Conservation (phyloP, 768 basidiomycete genomes). For the Cubamyces sp. region DNA sequence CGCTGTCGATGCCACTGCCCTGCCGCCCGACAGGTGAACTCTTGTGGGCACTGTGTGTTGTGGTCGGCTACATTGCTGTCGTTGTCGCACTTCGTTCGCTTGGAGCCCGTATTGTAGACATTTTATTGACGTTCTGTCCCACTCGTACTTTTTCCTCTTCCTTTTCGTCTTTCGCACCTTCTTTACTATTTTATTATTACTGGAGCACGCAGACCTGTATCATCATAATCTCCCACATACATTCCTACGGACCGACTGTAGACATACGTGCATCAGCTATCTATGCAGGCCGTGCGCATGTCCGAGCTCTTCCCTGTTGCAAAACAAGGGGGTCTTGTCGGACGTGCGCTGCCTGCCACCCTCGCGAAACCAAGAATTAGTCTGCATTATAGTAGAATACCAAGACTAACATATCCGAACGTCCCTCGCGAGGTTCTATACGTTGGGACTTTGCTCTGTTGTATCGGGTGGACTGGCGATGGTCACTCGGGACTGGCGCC, state of each 20-base stretch:
- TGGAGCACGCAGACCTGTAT: constrained; percentile 23
- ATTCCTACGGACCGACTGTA: constrained; percentile 18
- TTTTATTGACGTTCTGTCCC: neutral
- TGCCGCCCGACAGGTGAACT: neutral
- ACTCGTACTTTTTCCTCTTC: constrained; percentile 4
- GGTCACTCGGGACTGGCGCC: constrained; percentile 44
- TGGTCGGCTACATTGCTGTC: neutral
- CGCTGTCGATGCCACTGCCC: neutral
- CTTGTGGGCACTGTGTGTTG: neutral
- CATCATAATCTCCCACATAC: constrained; percentile 20
- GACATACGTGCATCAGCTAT: constrained; percentile 8
- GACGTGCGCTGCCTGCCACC: too few relatives aligned
- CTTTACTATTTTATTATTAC: constrained; percentile 12
- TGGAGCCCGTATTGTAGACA: neutral
- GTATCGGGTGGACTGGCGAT: neutral
- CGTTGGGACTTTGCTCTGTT: too few relatives aligned
- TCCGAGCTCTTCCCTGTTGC: neutral
- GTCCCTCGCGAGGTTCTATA: too few relatives aligned
- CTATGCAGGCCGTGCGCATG: neutral
- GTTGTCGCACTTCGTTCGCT: constrained; percentile 14
- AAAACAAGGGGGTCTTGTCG: too few relatives aligned
- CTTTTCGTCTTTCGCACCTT: neutral
- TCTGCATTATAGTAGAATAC: too few relatives aligned
- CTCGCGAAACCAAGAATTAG: too few relatives aligned
- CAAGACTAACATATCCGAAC: too few relatives aligned